Evolutionary conservation across 2,329 filamentous ascomycete genomes (phyloP), one percentile per base, ranked within the genome.

Genomic region (Xylariales sp.): DNA sequence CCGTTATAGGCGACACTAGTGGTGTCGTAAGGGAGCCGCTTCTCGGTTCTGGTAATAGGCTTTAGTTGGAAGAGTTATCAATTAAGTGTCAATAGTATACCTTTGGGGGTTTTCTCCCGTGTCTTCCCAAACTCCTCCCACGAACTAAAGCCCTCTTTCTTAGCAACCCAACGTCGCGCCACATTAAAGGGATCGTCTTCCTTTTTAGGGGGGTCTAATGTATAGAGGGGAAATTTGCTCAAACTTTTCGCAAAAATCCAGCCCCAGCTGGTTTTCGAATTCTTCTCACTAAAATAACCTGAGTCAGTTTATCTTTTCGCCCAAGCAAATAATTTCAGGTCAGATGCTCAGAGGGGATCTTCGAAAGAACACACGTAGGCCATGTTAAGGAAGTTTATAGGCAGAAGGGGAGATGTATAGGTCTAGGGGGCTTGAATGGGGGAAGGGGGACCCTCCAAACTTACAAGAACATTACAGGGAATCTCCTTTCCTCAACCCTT

Each of bases 401-500:
- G 6, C 10, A 41, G 5, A 14, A 10, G 9, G 12, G 10, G 50
- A 36, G 10, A 48, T 18, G 12, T 4, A 3, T 39, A 32, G n/a
- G 14, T 54, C 23, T 8, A 2, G 23, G 32, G 34, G 32, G n/a
- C 12, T 10, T 16, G 6, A 43, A 36, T 10, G 23, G 16, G 12
- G 9, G 43, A 41, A 34, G 3, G 18, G 10, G 5, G 10, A 41
- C 7, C 34, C n/a, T 46, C 12, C 46, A 10, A 43, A 69, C 69
- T 2, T 61, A 71, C 69, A 80, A 80, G 65, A 79, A 81, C 75
- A 80, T 76, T 16, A 81, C 79, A 0, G 81, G 80, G 18, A 82
- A 82, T 49, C 78, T 78, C 7, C 81, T 77, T 65, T 74, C 73
- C 32, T 67, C 71, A 5, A 79, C 74, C n/a, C 73, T 74, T 0